Base-by-base conservation (phyloP, 805 yeast species). In the Nakazawaea siamensis region DNA sequence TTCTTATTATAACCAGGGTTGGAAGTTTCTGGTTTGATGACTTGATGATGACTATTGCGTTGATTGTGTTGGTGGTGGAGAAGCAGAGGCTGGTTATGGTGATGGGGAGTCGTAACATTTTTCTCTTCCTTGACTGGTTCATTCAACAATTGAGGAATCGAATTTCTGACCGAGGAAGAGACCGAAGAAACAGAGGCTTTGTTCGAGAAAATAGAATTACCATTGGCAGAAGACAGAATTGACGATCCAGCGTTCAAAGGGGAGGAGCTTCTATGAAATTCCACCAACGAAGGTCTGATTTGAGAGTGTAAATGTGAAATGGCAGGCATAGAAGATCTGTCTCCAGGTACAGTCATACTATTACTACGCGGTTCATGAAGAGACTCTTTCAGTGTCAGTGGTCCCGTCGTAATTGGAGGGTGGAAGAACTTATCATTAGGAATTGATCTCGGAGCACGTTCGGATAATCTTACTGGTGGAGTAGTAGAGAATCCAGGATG, bases 231-330 rank as follows among this genome's bases (percentile, higher is more conserved):
- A 23, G 43, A 31, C 1, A 40, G 27, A 31, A 34, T 21, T 14
- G 42, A 34, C 18, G 41, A 31, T 17, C 34, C 24, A 12, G 13
- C 24, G 24, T 23, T 34, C 6, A 33, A 15, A 29, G 33, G 31
- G 5, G 38, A 35, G 18, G 25, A 20, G 3, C 49, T 48, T 29
- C 41, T 40, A 37, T 58, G 58, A 24, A 60, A 42, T 41, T 60
- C 66, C 17, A 58, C 46, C 25, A 60, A 45, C 5, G 62, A 58
- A 4, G 66, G 65, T 29, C 66, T 47, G 30, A 60, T 42, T 18
- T 48, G 46, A 27, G 62, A 64, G 21, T 43, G 49, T n/a, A 52
- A 39, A 18, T 42, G 43, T 15, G 39, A 34, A 18, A 44, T 38
- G 1, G 52, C 48, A 13, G 42, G 39, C 18, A 45, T 37, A 10